phyloP scores from a whole-genome alignment of 2,329 filamentous ascomycete species.

The Raffaelea albimanens region DNA sequence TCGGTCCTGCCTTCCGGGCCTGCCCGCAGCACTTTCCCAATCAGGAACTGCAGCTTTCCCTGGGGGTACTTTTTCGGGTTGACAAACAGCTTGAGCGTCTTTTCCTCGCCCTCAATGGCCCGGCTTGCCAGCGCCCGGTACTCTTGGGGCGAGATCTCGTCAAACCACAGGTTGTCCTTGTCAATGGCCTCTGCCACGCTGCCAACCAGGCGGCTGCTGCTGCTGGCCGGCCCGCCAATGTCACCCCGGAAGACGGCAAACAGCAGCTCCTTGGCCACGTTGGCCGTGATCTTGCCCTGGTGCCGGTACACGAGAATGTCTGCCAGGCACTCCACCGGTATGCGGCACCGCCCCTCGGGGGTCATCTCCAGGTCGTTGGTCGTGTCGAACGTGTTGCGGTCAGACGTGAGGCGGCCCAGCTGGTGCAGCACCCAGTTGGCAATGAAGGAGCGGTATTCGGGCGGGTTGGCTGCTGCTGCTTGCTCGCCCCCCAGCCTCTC shows the following conservation, averaged over 20 bases:
- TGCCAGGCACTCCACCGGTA: conserved; percentile 37
- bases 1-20: conserved; percentile 47
- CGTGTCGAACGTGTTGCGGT: conserved; percentile 19
- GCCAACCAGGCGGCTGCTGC: conserved; percentile 6
- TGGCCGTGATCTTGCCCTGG: conserved; percentile 40
- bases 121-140: conserved; percentile 37
- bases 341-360: conserved; percentile 36
- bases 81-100: conserved; percentile 36
- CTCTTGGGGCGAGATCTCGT: conserved; percentile 36
- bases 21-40: conserved; percentile 48
- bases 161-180: conserved; percentile 42
- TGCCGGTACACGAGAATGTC: conserved; percentile 41
- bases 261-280: conserved; percentile 49
- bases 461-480: conserved; percentile 13
- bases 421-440: conserved; percentile 68
- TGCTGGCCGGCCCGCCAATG: conserved; percentile 18
- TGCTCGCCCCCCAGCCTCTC: conserved; percentile 2
- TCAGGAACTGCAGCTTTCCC: conserved; percentile 51
- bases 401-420: conserved; percentile 56
- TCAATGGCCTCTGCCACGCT: conserved; percentile 36
- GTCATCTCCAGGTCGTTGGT: conserved; percentile 21
- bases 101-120: conserved; percentile 35
- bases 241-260: conserved; percentile 41
- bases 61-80: conserved; percentile 35
- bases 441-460: conserved; percentile 32